Percentiles rank a stretch among this genome's conserved stretches.
These are phyloP conservation scores for Malus sylvestris DNA, from an alignment of 306 rosid species.

Conservation along the genomic window DNA sequence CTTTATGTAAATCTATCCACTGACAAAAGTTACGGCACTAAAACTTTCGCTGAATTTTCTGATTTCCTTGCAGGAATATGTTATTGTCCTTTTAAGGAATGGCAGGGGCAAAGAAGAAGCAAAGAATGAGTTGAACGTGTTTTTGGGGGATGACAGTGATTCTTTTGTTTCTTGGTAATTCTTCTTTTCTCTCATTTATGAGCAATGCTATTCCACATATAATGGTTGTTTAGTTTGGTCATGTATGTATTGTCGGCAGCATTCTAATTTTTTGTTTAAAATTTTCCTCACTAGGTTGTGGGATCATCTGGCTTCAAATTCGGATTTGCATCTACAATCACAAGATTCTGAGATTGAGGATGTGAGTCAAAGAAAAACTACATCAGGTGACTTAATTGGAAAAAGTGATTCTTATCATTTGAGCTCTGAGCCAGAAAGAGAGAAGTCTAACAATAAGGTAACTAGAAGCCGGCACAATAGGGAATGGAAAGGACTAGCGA, in stretches of 20 bases:
- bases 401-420: constrained; percentile 28
- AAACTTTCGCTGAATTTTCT: constrained; percentile 12
- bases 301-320: constrained; percentile 75
- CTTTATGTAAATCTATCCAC: neutral
- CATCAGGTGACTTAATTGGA: constrained; percentile 34
- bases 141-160: constrained; percentile 80
- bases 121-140: constrained; percentile 67
- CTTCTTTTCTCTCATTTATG: neutral
- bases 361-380: constrained; percentile 34
- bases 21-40: neutral
- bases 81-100: constrained; percentile 81
- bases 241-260: neutral
- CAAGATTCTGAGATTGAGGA: constrained; percentile 37
- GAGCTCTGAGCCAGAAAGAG: constrained; percentile 50
- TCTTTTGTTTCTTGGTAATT: constrained; percentile 91
- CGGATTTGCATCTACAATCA: constrained; percentile 50
- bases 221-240: neutral
- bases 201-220: neutral
- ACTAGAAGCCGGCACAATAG: constrained; percentile 58
- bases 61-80: constrained; percentile 68
- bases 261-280: constrained; percentile 4
- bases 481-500: constrained; percentile 75
- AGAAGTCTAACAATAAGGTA: constrained; percentile 29
- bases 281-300: constrained; percentile 62
- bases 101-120: constrained; percentile 87